Percentiles rank a stretch among this genome's conserved stretches.
These are phyloP conservation scores for Tuber indicum DNA, from an alignment of 495 filamentous ascomycete genomes.

Conservation along the genomic window DNA sequence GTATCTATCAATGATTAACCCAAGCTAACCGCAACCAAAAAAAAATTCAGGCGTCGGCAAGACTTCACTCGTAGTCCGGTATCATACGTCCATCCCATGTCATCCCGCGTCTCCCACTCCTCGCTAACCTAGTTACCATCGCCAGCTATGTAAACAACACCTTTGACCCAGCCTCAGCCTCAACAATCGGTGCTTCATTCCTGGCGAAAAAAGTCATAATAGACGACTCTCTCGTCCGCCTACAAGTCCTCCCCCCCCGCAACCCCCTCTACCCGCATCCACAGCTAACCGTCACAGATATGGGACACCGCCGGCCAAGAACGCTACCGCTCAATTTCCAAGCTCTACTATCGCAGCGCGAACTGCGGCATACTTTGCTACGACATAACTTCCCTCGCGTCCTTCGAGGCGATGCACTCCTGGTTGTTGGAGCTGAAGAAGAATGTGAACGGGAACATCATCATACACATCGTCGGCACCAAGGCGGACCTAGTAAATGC, in stretches of 20 bases:
- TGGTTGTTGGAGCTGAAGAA: slow-evolving; percentile 54
- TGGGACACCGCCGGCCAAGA: slow-evolving; percentile 71
- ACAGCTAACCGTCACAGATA: slow-evolving; percentile 31
- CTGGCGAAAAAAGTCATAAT: slow-evolving; percentile 88
- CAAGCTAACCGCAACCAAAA: background rate
- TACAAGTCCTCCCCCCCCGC: slow-evolving; percentile 62
- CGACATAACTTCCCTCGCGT: slow-evolving; percentile 77
- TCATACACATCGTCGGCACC: slow-evolving; percentile 94
- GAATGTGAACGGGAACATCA: slow-evolving; percentile 54
- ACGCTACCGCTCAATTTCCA: slow-evolving; percentile 85
- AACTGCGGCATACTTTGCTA: slow-evolving; percentile 94
- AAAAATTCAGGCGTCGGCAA: slow-evolving; percentile 70
- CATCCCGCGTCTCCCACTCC: background rate
- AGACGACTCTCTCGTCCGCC: slow-evolving; percentile 51
- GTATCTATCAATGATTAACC: background rate
- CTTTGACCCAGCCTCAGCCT: slow-evolving; percentile 64
- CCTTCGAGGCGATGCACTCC: slow-evolving; percentile 86
- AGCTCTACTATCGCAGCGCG: slow-evolving; percentile 90
- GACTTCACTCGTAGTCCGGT: slow-evolving; percentile 83
- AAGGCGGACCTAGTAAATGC: slow-evolving; percentile 84
- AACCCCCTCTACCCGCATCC: background rate
- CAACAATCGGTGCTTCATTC: slow-evolving; percentile 89
- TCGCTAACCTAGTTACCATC: slow-evolving; percentile 5
- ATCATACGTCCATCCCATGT: slow-evolving; percentile 42
- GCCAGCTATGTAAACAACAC: slow-evolving; percentile 76